Base-by-base conservation (phyloP, 2,329 filamentous ascomycete species). In the Talaromyces pinophilus region DNA sequence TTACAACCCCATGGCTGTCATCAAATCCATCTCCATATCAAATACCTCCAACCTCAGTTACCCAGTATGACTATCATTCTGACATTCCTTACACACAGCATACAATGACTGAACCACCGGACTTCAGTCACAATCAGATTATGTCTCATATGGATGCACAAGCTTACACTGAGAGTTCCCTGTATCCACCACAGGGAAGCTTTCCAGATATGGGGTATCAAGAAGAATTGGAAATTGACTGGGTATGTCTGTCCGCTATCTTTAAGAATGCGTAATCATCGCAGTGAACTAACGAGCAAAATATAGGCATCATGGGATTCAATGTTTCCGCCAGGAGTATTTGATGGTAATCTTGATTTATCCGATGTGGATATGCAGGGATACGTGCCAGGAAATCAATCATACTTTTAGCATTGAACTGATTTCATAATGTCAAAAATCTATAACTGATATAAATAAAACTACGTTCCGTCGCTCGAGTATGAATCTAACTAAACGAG, bases 261-360 rank as follows among this genome's bases (percentile, higher is more conserved):
- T 38, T 35, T 15, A 38, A 15, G 11, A 38, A 15, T 15, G 11
- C 10, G 6, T 42, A n/a, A 19, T n/a, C 8, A 46, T 22, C 28
- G 22, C 22, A 13, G 8, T 11, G 11, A 25, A 25, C 22, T 50
- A 6, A 50, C 11, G 22, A 25, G 0, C 19, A 3, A 35, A 11
- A 22, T 44, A 61, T n/a, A 61, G 59, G 40, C n/a, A 19, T 30
- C 46, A 7, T 61, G 42, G 59, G 42, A 61, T 25, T 46, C 40
- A 22, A 61, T 61, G 40, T 61, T 61, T 48, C 59, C 59, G 3
- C 59, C 59, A 33, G 59, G 59, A 33, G 19, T 48, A 46, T 61
- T 61, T 33, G 59, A 61, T 35, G 59, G 59, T 19, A 17, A 61
- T 25, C 59, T 61, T 30, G 59, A 61, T 48, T 22, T 61, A 33